These are phyloP conservation scores for Tuber microsphaerosporum DNA, from an alignment of 495 filamentous ascomycete species.

Conservation along the genomic window DNA sequence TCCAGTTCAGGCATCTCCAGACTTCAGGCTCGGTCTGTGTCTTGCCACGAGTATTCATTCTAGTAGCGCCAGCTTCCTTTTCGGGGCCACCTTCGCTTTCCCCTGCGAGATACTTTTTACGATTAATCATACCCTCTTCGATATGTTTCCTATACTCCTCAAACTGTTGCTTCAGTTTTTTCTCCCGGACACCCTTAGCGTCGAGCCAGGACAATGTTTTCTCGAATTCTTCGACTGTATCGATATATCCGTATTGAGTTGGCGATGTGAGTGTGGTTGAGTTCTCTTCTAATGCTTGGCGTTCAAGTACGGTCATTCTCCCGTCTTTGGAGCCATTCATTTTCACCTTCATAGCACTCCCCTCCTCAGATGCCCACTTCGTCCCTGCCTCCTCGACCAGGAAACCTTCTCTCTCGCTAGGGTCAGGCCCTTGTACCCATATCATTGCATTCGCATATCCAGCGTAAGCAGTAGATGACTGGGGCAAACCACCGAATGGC, in stretches of 20 bases:
- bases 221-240: constrained; percentile 68
- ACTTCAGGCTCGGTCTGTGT: constrained; percentile 53
- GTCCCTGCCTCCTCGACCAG: constrained; percentile 52
- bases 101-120: constrained; percentile 61
- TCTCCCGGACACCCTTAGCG: constrained; percentile 69
- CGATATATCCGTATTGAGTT: constrained; percentile 82
- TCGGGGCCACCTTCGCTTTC: constrained; percentile 53
- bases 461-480: constrained; percentile 77
- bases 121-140: constrained; percentile 66
- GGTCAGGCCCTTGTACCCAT: constrained; percentile 93
- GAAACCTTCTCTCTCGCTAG: constrained; percentile 75
- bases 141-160: constrained; percentile 70
- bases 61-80: constrained; percentile 52
- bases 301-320: constrained; percentile 71
- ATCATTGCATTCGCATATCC: constrained; percentile 88
- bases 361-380: constrained; percentile 46
- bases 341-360: constrained; percentile 47
- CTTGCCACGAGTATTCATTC: constrained; percentile 71
- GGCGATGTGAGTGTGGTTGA: constrained; percentile 68
- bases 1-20: constrained; percentile 74
- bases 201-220: constrained; percentile 83
- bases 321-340: constrained; percentile 54
- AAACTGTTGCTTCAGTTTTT: constrained; percentile 78
- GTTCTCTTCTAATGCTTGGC: constrained; percentile 81
- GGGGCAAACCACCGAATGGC: constrained; percentile 83